These are phyloP conservation scores for Globisporangium yorkense DNA, from an alignment of 352 stramenopile species.

Conservation along the genomic window DNA sequence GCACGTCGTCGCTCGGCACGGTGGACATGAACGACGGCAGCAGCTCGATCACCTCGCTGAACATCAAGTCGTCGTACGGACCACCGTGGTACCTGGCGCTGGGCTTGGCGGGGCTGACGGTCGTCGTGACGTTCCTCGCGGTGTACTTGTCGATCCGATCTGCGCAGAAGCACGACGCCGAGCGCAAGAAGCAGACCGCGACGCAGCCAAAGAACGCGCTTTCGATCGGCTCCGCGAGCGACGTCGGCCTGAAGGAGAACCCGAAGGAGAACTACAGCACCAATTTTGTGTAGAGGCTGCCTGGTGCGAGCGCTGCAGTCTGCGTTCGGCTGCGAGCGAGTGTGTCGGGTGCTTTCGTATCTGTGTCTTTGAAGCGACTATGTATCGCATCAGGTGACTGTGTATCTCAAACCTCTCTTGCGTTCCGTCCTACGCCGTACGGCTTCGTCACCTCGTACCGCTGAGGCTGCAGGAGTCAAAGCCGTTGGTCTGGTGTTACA, in stretches of 20 bases:
- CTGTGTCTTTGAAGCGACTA: too few species aligned
- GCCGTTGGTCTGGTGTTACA: too few species aligned
- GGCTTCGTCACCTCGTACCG: too few species aligned
- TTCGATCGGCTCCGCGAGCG: slow-evolving; percentile 13
- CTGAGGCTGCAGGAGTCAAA: too few species aligned
- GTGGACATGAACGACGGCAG: slow-evolving; percentile 3
- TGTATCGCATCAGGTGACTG: too few species aligned
- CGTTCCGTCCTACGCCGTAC: too few species aligned
- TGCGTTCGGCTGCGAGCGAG: not conserved
- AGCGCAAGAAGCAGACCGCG: slow-evolving; percentile 13
- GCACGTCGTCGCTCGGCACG: slow-evolving; percentile 19
- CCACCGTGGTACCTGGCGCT: slow-evolving; percentile 8
- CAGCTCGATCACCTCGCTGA: not conserved
- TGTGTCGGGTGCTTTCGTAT: not conserved
- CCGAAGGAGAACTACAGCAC: slow-evolving; percentile 29
- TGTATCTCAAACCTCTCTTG: too few species aligned
- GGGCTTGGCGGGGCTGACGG: slow-evolving; percentile 2
- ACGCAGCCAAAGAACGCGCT: slow-evolving; percentile 18
- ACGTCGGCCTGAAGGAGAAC: slow-evolving; percentile 16
- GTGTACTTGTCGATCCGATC: slow-evolving; percentile 8
- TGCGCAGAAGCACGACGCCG: slow-evolving; percentile 1
- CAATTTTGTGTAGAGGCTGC: slow-evolving; percentile 25
- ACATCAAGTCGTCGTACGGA: slow-evolving; percentile 13
- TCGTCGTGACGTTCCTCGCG: slow-evolving; percentile 6
- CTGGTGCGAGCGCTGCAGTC: not conserved